A percentile compares a stretch with the other conserved stretches of the same genome.
Conservation (phyloP, 345 rosid species). For the Populus tremula region DNA sequence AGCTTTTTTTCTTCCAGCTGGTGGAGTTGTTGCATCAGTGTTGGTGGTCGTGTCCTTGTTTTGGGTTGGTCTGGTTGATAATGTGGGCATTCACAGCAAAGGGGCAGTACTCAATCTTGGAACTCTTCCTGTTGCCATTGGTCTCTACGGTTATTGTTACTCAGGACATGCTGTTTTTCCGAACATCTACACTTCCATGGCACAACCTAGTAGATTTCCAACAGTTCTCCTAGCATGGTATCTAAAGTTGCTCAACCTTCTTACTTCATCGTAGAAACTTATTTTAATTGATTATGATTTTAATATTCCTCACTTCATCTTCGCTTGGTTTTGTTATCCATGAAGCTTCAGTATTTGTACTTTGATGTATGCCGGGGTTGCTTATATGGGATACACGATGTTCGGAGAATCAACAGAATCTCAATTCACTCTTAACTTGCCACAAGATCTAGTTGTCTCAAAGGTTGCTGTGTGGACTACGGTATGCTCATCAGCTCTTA, state of each 20-base stretch:
- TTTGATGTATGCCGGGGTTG: conserved; percentile 76
- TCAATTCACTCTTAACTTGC: conserved; percentile 92
- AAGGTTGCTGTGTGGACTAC: conserved; percentile 96
- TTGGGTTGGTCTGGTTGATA: conserved; percentile 83
- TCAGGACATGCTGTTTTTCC: conserved; percentile 99
- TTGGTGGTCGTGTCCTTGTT: conserved; percentile 77
- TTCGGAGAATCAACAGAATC: conserved; percentile 73
- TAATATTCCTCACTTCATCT: not conserved
- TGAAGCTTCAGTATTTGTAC: conserved; percentile 74
- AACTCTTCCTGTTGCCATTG: conserved; percentile 89
- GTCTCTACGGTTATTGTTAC: conserved; percentile 90
- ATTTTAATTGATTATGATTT: not conserved
- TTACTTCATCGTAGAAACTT: not conserved
- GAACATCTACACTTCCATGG: conserved; percentile 92
- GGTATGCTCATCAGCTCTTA: conserved; percentile 34
- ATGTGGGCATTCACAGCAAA: conserved; percentile 62
- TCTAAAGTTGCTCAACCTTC: not conserved
- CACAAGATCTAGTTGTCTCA: conserved; percentile 74
- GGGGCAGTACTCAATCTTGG: conserved; percentile 62
- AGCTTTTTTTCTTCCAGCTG: conserved; percentile 47
- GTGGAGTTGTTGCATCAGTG: conserved; percentile 90
- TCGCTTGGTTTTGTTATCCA: not conserved
- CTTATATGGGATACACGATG: conserved; percentile 84
- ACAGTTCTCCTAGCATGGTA: conserved; percentile 74
- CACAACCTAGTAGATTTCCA: conserved; percentile 65